Evolutionary conservation across 495 filamentous ascomycete species (phyloP).

Genomic region (Massariosphaeria phaeospora): DNA sequence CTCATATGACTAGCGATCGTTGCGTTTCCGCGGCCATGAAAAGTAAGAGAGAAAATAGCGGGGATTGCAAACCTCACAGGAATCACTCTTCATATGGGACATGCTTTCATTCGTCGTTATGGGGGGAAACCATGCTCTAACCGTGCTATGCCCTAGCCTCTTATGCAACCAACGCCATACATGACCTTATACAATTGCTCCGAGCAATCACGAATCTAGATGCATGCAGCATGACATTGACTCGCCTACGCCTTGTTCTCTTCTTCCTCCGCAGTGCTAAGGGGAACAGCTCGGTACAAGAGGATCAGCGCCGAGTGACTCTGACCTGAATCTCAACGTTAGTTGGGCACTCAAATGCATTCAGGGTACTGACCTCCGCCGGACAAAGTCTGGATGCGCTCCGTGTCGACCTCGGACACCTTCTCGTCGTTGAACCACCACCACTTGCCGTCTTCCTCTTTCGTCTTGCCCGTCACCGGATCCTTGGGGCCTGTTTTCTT

Average conservation of each 20-base stretch:
- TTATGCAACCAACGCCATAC: constrained; percentile 27
- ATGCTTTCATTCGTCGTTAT: not conserved
- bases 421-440: constrained; percentile 99
- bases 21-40: too few species aligned
- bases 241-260: constrained; percentile 31
- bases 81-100: too few species aligned
- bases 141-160: constrained; percentile 4
- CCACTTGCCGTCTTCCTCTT: constrained; percentile 86
- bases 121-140: constrained; percentile 17
- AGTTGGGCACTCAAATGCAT: too few species aligned
- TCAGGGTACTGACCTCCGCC: constrained; percentile 72
- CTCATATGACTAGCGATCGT: too few species aligned
- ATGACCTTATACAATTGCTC: constrained; percentile 2
- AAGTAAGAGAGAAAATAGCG: too few species aligned
- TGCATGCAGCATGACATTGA: not conserved
- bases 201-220: constrained; percentile 7
- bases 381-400: constrained; percentile 84
- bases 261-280: constrained; percentile 50
- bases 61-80: too few species aligned
- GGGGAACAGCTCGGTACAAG: constrained; percentile 79
- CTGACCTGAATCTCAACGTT: constrained; percentile 58
- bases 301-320: constrained; percentile 91
- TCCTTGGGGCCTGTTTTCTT: constrained; percentile 76
- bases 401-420: constrained; percentile 82
- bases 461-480: constrained; percentile 61